Evolutionary conservation across 129 eudicot genomes (phyloP).

Genomic region (Flaveria brownii): DNA sequence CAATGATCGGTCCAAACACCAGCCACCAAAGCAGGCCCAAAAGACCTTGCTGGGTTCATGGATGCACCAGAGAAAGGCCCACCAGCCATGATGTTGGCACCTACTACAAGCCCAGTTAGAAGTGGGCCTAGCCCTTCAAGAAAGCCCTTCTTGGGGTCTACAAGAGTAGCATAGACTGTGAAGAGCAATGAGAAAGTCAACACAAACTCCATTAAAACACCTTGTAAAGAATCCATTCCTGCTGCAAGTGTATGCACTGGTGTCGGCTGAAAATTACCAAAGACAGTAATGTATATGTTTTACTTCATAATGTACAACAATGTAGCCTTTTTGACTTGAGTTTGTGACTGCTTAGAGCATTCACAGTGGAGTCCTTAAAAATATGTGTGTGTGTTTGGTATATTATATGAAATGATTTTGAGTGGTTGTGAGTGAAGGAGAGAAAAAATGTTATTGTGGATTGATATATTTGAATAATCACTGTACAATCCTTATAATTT

Average conservation of each 20-base stretch:
- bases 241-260: slow-evolving; percentile 70
- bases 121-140: slow-evolving; percentile 72
- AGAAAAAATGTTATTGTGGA: no score
- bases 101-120: slow-evolving; percentile 78
- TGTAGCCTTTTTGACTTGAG: neutral
- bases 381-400: no score
- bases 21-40: slow-evolving; percentile 86
- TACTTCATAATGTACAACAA: neutral
- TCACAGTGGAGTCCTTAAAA: no score
- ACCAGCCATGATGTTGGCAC: slow-evolving; percentile 89
- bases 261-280: slow-evolving; percentile 45
- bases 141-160: slow-evolving; percentile 78
- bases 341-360: no score
- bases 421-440: no score
- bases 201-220: slow-evolving; percentile 78
- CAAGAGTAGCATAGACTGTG: slow-evolving; percentile 78
- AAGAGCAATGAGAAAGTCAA: slow-evolving; percentile 73
- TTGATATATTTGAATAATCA: no score
- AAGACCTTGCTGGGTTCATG: slow-evolving; percentile 96
- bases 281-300: neutral
- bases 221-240: slow-evolving; percentile 68
- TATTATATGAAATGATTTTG: no score
- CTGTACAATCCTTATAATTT: no score
- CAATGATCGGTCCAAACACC: slow-evolving; percentile 88
- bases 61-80: slow-evolving; percentile 83